Conservation (phyloP, 2,329 filamentous ascomycete genomes). For the Fusarium bactridioides region DNA sequence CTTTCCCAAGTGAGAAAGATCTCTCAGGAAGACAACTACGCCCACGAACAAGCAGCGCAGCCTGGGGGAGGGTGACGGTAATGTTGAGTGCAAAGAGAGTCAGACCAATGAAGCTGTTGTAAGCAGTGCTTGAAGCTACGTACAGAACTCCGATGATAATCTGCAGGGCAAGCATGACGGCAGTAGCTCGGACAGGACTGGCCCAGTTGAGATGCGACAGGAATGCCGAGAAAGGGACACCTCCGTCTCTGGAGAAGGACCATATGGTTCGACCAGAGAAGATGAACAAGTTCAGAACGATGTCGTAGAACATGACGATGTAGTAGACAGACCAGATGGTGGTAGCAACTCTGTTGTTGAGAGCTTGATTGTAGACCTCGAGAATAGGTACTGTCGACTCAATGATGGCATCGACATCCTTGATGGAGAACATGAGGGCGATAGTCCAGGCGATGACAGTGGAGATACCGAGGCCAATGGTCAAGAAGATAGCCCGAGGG, state of each 20-base stretch:
- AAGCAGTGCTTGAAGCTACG: slow-evolving; percentile 35
- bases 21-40: slow-evolving; percentile 36
- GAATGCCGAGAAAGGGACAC: slow-evolving; percentile 34
- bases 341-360: slow-evolving; percentile 36
- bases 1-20: slow-evolving; percentile 36
- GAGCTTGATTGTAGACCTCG: slow-evolving; percentile 37
- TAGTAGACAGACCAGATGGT: slow-evolving; percentile 40
- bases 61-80: slow-evolving; percentile 35
- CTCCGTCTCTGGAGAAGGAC: slow-evolving; percentile 39
- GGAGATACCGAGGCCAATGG: slow-evolving; percentile 31
- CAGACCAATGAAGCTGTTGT: slow-evolving; percentile 38
- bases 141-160: slow-evolving; percentile 38
- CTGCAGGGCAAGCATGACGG: slow-evolving; percentile 41
- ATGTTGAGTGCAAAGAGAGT: slow-evolving; percentile 40
- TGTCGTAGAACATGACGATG: slow-evolving; percentile 41
- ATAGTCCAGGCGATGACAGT: slow-evolving; percentile 39
- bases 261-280: slow-evolving; percentile 39
- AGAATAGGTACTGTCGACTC: slow-evolving; percentile 36
- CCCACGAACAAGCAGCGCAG: slow-evolving; percentile 34
- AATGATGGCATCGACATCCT: slow-evolving; percentile 36
- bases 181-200: slow-evolving; percentile 35
- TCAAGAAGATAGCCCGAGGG: slow-evolving; percentile 37
- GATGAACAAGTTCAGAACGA: slow-evolving; percentile 39
- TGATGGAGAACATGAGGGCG: slow-evolving; percentile 38
- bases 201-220: slow-evolving; percentile 33